Evolutionary conservation across 2,329 filamentous ascomycete species (phyloP).

Genomic region (Colletotrichum lini): DNA sequence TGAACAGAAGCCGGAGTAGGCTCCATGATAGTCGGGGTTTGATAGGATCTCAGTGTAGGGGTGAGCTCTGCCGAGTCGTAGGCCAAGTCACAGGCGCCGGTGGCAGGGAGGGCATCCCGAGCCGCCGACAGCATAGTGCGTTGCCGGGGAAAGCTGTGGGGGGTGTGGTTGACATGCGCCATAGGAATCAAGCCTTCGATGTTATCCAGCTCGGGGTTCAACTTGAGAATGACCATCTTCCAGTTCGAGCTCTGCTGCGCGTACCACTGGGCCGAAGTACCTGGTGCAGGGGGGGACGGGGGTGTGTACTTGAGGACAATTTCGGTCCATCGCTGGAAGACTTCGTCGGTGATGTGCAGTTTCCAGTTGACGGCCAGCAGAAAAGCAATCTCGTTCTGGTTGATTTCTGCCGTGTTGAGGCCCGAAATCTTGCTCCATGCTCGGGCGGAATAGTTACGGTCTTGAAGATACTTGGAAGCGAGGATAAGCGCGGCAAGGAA

Average conservation of each 20-base stretch:
- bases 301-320: slow-evolving; percentile 90
- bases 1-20: slow-evolving; percentile 60
- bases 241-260: slow-evolving; percentile 68
- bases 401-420: slow-evolving; percentile 93
- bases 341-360: slow-evolving; percentile 89
- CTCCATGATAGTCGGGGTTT: slow-evolving; percentile 65
- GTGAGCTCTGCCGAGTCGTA: slow-evolving; percentile 58
- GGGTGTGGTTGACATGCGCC: slow-evolving; percentile 50
- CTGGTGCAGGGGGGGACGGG: slow-evolving; percentile 69
- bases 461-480: slow-evolving; percentile 97
- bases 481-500: slow-evolving; percentile 95
- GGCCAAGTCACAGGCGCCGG: slow-evolving; percentile 45
- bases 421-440: slow-evolving; percentile 99
- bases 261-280: slow-evolving; percentile 58
- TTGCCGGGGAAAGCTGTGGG: slow-evolving; percentile 55
- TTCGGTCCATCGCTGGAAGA: slow-evolving; percentile 95
- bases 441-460: slow-evolving; percentile 96
- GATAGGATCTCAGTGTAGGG: slow-evolving; percentile 58
- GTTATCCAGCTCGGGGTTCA: slow-evolving; percentile 72
- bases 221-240: slow-evolving; percentile 70
- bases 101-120: slow-evolving; percentile 51
- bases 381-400: slow-evolving; percentile 96
- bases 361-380: slow-evolving; percentile 93
- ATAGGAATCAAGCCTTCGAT: slow-evolving; percentile 65
- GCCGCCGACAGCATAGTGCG: slow-evolving; percentile 62